A percentile compares a stretch with the other conserved stretches of the same genome.
Evolutionary conservation across 306 rosid genomes (phyloP).

Genomic region (Aeschynomene evenia): DNA sequence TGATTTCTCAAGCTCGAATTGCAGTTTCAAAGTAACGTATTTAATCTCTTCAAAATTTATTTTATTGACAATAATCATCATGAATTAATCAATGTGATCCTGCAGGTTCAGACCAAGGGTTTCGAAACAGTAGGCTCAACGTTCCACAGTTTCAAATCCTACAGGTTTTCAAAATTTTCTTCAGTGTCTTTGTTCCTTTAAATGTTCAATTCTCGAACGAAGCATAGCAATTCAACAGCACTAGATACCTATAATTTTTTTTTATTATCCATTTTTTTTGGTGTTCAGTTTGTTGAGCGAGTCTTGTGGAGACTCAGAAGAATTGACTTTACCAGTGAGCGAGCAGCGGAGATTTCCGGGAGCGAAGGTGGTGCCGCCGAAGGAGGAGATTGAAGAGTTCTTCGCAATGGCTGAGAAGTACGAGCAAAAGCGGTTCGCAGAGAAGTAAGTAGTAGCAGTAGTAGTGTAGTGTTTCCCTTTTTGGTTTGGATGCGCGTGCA

Average conservation of each 20-base stretch:
- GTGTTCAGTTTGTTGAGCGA: constrained; percentile 41
- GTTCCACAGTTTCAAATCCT: constrained; percentile 29
- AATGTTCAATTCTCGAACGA: constrained; percentile 17
- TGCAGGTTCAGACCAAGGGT: constrained; percentile 63
- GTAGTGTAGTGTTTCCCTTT: neutral
- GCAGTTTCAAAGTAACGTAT: neutral
- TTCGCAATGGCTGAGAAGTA: constrained; percentile 70
- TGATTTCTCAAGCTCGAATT: constrained; percentile 5
- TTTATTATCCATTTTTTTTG: neutral
- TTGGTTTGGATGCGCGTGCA: constrained; percentile 18
- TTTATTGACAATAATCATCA: constrained; percentile 19
- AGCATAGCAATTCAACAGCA: neutral
- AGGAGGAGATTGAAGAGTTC: constrained; percentile 77
- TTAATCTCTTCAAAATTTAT: neutral
- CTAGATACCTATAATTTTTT: neutral
- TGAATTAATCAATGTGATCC: constrained; percentile 29
- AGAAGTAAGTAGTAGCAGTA: constrained; percentile 56
- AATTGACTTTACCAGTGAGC: constrained; percentile 15
- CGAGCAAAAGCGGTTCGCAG: constrained; percentile 70
- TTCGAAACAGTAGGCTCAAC: constrained; percentile 53
- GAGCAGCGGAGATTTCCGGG: neutral
- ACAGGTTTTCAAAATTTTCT: constrained; percentile 42
- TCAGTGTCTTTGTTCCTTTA: neutral
- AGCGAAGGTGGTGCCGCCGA: constrained; percentile 40
- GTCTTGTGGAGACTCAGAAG: constrained; percentile 50